A percentile compares a stretch with the other conserved stretches of the same genome.
These are phyloP conservation scores for Stagonosporopsis vannaccii DNA, from an alignment of 2,329 filamentous ascomycete genomes.

Conservation along the genomic window DNA sequence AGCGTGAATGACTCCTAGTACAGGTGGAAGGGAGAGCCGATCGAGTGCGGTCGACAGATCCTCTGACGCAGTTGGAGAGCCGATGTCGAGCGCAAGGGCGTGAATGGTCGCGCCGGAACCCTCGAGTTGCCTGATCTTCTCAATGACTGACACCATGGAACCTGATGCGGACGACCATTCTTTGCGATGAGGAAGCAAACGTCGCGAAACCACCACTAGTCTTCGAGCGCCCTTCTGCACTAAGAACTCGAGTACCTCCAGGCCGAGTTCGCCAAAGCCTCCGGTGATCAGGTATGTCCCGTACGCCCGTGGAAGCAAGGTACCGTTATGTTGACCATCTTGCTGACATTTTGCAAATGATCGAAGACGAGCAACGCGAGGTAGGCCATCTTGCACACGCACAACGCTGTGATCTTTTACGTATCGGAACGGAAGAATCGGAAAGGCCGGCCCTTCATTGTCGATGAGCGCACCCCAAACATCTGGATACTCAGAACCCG, in stretches of 20 bases:
- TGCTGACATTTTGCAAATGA: constrained; percentile 28
- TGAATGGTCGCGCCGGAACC: constrained; percentile 42
- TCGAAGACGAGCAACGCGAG: constrained; percentile 44
- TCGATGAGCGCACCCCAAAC: constrained; percentile 52
- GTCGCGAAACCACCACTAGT: constrained; percentile 52
- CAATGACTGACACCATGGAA: constrained; percentile 18
- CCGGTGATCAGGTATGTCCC: constrained; percentile 56
- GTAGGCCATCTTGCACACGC: constrained; percentile 50
- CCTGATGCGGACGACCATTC: constrained; percentile 34
- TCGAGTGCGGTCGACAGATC: constrained; percentile 38
- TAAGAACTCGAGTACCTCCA: constrained; percentile 49
- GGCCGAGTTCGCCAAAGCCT: constrained; percentile 52
- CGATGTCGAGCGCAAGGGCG: constrained; percentile 49
- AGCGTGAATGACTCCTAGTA: constrained; percentile 54
- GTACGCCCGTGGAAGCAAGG: constrained; percentile 37
- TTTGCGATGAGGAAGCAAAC: constrained; percentile 45
- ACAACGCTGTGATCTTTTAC: constrained; percentile 46
- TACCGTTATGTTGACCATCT: constrained; percentile 10
- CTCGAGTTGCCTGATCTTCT: constrained; percentile 29
- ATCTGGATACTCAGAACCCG: constrained; percentile 51
- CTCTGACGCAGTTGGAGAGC: constrained; percentile 24
- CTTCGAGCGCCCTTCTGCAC: constrained; percentile 52
- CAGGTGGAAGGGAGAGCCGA: constrained; percentile 47
- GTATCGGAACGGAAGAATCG: constrained; percentile 12
- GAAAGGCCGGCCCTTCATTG: constrained; percentile 26